Evolutionary conservation across 805 yeast genomes (phyloP).

Genomic region (Suhomyces faveliae): DNA sequence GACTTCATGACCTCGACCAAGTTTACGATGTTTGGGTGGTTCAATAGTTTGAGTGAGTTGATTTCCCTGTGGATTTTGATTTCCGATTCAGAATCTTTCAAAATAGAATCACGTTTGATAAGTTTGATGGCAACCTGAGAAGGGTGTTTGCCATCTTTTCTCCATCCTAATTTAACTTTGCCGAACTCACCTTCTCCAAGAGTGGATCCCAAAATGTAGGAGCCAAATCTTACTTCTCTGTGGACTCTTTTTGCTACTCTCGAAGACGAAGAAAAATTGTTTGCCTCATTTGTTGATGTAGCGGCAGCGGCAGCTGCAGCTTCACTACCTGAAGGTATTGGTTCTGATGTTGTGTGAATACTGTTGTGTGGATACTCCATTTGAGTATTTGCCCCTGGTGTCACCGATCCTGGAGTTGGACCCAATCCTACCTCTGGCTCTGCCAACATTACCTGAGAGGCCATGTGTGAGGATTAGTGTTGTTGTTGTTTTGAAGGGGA

Average conservation of each 20-base stretch:
- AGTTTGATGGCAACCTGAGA: slow-evolving; percentile 92
- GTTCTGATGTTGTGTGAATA: too few relatives aligned
- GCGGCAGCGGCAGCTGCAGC: slow-evolving; percentile 6
- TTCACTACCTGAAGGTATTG: neutral
- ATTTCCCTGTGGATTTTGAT: slow-evolving; percentile 90
- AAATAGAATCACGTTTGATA: slow-evolving; percentile 84
- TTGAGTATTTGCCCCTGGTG: neutral
- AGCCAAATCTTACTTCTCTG: slow-evolving; percentile 82
- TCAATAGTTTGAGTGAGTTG: slow-evolving; percentile 78
- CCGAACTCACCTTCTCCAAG: slow-evolving; percentile 98
- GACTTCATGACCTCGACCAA: slow-evolving; percentile 91
- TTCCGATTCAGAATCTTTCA: slow-evolving; percentile 81
- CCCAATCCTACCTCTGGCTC: slow-evolving; percentile 2
- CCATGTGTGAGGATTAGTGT: slow-evolving; percentile 4
- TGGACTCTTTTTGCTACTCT: slow-evolving; percentile 34
- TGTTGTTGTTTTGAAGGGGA: slow-evolving; percentile 2
- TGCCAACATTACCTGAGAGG: slow-evolving; percentile 6
- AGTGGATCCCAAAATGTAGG: slow-evolving; percentile 87
- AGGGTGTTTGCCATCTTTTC: slow-evolving; percentile 75
- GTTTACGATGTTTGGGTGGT: slow-evolving; percentile 91
- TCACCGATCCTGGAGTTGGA: slow-evolving; percentile 1
- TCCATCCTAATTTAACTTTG: slow-evolving; percentile 95
- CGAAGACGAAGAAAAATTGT: neutral
- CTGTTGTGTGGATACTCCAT: slow-evolving; percentile 8
- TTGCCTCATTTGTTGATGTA: neutral